phyloP scores from a whole-genome alignment of 331 rosid species.

The Acacia pycnantha region DNA sequence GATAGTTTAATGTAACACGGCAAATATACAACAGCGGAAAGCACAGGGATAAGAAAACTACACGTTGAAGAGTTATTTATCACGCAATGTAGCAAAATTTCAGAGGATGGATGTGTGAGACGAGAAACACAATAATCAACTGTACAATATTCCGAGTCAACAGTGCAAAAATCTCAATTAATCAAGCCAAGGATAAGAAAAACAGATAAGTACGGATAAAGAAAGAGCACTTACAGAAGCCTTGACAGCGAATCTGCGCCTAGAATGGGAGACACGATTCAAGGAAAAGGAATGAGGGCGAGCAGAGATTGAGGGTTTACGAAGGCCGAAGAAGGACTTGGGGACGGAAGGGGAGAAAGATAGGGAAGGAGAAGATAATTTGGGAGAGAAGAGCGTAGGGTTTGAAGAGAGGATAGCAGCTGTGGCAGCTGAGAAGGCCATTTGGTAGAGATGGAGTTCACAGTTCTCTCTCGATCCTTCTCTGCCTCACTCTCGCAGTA shows the following conservation, averaged over 20 bases:
- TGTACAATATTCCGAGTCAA: not conserved
- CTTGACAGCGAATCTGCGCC: conserved; percentile 49
- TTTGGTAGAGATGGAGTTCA: not conserved
- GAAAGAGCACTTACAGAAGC: conserved; percentile 54
- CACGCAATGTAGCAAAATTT: not conserved
- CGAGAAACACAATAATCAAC: not conserved
- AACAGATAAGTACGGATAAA: not conserved
- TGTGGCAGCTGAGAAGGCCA: conserved; percentile 56
- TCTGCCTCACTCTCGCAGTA: not conserved
- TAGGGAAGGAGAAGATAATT: conserved; percentile 32
- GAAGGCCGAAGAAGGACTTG: conserved; percentile 50
- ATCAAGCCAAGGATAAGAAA: not conserved
- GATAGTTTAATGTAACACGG: not conserved
- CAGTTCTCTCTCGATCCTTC: conserved; percentile 6
- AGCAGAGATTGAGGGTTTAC: conserved; percentile 37
- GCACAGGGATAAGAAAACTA: not conserved
- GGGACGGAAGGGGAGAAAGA: conserved; percentile 39
- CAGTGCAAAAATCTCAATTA: not conserved
- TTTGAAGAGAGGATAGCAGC: conserved; percentile 61
- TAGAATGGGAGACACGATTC: conserved; percentile 40
- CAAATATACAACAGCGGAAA: not conserved
- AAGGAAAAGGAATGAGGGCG: conserved; percentile 36
- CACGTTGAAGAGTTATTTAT: not conserved
- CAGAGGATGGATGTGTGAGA: not conserved
- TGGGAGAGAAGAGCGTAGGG: conserved; percentile 55